These are phyloP conservation scores for Diophrys sp. DNA, from an alignment of 73 alveolate species.

Conservation along the genomic window DNA sequence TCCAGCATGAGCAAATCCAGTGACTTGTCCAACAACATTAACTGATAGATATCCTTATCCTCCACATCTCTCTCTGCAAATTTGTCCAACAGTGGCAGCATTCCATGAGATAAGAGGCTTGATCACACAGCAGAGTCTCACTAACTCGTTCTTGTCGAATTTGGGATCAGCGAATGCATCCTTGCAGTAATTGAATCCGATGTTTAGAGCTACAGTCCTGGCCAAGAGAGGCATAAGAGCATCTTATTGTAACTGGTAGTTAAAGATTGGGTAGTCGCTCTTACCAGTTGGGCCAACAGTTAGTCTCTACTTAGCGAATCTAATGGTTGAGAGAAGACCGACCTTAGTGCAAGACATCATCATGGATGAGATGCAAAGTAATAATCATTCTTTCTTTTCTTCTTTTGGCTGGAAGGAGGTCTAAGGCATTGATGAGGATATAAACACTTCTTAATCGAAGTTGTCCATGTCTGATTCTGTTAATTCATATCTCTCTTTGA, in stretches of 20 bases:
- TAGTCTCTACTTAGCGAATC: too few species aligned
- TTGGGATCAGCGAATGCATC: slow-evolving; percentile 41
- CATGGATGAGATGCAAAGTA: too few species aligned
- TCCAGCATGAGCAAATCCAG: slow-evolving; percentile 64
- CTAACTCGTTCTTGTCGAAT: slow-evolving; percentile 34
- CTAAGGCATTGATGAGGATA: too few species aligned
- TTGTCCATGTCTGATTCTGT: too few species aligned
- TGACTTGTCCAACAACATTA: slow-evolving; percentile 41
- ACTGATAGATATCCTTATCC: slow-evolving; percentile 66
- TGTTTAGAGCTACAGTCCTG: slow-evolving; percentile 39
- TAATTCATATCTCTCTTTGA: too few species aligned
- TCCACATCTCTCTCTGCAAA: slow-evolving; percentile 64
- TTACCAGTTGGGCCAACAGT: slow-evolving; percentile 57
- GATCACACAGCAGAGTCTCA: slow-evolving; percentile 62
- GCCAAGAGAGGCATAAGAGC: slow-evolving; percentile 64
- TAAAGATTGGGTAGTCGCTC: slow-evolving; percentile 64
- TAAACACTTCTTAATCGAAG: too few species aligned
- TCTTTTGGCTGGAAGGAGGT: too few species aligned
- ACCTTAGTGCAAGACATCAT: too few species aligned
- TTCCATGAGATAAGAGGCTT: slow-evolving; percentile 68
- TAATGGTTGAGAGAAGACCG: too few species aligned
- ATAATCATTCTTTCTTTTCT: too few species aligned
- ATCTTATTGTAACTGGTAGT: slow-evolving; percentile 51
- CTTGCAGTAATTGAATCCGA: slow-evolving; percentile 41
- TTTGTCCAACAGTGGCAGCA: slow-evolving; percentile 32